These are phyloP conservation scores for Diplodia sapinea DNA, from an alignment of 2,329 filamentous ascomycete genomes.

Conservation along the genomic window DNA sequence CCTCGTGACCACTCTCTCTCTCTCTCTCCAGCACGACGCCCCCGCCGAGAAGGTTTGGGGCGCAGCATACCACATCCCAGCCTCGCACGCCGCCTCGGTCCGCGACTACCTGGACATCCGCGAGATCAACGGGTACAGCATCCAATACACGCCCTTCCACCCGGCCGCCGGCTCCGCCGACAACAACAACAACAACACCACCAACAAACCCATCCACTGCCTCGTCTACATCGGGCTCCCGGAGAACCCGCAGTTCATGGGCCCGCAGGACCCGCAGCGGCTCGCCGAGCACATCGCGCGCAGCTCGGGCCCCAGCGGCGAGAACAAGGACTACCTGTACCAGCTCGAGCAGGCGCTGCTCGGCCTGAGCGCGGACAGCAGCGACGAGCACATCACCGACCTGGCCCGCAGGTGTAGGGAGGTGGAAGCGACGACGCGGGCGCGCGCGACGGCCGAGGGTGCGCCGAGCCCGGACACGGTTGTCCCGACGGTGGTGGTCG, in stretches of 20 bases:
- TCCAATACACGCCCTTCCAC: slow-evolving; percentile 87
- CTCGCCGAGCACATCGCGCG: slow-evolving; percentile 81
- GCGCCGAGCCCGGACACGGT: slow-evolving; percentile 47
- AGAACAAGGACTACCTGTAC: slow-evolving; percentile 88
- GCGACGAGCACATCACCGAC: slow-evolving; percentile 84
- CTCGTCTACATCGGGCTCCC: slow-evolving; percentile 96
- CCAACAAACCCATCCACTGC: slow-evolving; percentile 49
- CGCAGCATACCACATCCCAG: slow-evolving; percentile 83
- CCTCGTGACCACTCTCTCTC: slow-evolving; percentile 53
- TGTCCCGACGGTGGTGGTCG: neutral
- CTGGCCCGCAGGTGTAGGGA: slow-evolving; percentile 73
- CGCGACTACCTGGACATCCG: slow-evolving; percentile 91
- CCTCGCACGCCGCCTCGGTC: slow-evolving; percentile 76
- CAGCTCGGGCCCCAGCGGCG: slow-evolving; percentile 81
- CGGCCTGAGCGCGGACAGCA: slow-evolving; percentile 74
- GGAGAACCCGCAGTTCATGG: slow-evolving; percentile 89
- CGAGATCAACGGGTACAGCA: slow-evolving; percentile 96
- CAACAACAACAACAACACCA: slow-evolving; percentile 36
- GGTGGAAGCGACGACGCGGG: slow-evolving; percentile 57
- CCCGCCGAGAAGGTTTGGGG: slow-evolving; percentile 78
- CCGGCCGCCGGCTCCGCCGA: slow-evolving; percentile 47
- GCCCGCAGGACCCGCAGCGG: slow-evolving; percentile 76
- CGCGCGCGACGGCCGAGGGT: slow-evolving; percentile 35
- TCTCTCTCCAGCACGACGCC: slow-evolving; percentile 52
- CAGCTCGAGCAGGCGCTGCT: slow-evolving; percentile 76